Percentiles rank a stretch among this genome's conserved stretches.
phyloP scores from a whole-genome alignment of 805 yeast species.

The Candida takata region DNA sequence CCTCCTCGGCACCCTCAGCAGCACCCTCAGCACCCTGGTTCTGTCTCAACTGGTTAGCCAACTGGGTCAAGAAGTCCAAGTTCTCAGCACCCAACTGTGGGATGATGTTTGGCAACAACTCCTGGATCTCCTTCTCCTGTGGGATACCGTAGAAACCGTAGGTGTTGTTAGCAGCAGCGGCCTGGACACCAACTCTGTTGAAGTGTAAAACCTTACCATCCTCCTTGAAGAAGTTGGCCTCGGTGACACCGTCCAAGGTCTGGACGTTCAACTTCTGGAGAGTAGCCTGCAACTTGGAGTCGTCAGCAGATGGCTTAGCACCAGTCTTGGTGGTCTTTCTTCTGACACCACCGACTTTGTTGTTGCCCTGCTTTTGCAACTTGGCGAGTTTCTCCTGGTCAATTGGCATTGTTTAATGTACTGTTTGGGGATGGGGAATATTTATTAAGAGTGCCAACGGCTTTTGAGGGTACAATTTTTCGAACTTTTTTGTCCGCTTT shows the following conservation, averaged over 20 bases:
- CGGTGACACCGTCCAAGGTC: constrained; percentile 84
- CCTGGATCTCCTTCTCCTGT: constrained; percentile 86
- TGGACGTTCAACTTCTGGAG: constrained; percentile 85
- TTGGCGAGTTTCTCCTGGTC: constrained; percentile 94
- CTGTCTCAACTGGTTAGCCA: constrained; percentile 82
- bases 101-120: constrained; percentile 87
- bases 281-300: constrained; percentile 83
- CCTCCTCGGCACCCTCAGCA: constrained; percentile 46
- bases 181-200: constrained; percentile 94
- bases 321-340: constrained; percentile 80
- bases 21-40: constrained; percentile 39
- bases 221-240: constrained; percentile 95
- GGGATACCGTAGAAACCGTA: constrained; percentile 93
- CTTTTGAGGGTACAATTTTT: constrained; percentile 1
- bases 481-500: neutral
- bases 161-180: constrained; percentile 84
- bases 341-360: constrained; percentile 84
- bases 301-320: constrained; percentile 69
- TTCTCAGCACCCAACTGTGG: constrained; percentile 97
- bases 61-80: constrained; percentile 77
- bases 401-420: constrained; percentile 53
- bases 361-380: constrained; percentile 78
- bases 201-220: constrained; percentile 96
- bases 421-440: constrained; percentile 3
- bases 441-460: no score